Conservation (phyloP, 306 rosid genomes). For the Amphicarpaea edgeworthii region DNA sequence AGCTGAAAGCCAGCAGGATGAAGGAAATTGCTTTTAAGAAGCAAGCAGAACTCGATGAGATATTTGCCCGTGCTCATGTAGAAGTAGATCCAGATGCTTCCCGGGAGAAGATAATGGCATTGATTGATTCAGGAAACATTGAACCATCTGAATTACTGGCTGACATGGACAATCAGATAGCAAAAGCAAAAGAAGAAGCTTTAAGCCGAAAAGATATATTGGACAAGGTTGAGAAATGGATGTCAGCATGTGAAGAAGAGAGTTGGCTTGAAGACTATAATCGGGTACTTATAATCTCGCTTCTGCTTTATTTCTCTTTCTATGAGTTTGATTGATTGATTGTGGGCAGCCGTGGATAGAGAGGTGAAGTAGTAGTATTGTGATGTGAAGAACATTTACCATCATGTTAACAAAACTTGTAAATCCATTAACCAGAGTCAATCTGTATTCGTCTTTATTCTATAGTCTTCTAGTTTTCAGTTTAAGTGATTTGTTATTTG, state of each 20-base stretch:
- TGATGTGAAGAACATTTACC: not conserved
- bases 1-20: constrained; percentile 96
- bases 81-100: constrained; percentile 92
- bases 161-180: constrained; percentile 96
- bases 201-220: constrained; percentile 96
- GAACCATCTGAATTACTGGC: constrained; percentile 92
- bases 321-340: constrained; percentile 16
- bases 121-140: constrained; percentile 84
- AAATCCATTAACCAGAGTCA: constrained; percentile 13
- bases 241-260: constrained; percentile 99
- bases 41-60: constrained; percentile 93
- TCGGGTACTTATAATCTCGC: constrained; percentile 65
- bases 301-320: not conserved
- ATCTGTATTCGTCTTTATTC: constrained; percentile 25
- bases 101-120: constrained; percentile 82
- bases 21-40: constrained; percentile 98
- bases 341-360: constrained; percentile 15
- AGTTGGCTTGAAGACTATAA: constrained; percentile 99
- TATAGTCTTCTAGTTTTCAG: not conserved
- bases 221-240: constrained; percentile 99
- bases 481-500: not conserved
- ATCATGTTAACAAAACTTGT: constrained; percentile 15
- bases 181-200: constrained; percentile 90
- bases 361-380: constrained; percentile 23
- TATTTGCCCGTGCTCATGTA: constrained; percentile 82